Evolutionary conservation across 192 early-diverging fungal genomes (phyloP).

Genomic region (Coemansia sp.): DNA sequence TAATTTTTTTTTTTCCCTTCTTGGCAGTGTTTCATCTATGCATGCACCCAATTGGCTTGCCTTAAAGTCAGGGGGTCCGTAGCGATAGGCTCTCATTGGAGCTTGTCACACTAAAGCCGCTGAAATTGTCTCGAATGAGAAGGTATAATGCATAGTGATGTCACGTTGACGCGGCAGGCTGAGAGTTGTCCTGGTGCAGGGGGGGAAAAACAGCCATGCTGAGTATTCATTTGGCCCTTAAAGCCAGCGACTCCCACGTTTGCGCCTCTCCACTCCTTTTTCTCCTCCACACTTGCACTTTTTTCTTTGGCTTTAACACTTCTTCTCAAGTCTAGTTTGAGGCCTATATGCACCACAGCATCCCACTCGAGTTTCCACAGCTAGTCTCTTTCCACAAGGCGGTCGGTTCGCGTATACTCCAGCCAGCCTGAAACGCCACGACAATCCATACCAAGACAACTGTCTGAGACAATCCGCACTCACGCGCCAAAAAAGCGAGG

Average conservation of each 20-base stretch:
- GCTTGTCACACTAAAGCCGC: not conserved
- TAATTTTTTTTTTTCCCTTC: too few species aligned
- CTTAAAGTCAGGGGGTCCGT: not conserved
- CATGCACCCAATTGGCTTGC: not conserved
- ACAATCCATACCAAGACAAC: not conserved
- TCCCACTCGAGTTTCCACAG: not conserved
- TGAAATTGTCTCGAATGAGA: not conserved
- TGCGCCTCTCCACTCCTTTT: not conserved
- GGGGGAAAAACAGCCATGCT: not conserved
- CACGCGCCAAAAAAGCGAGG: not conserved
- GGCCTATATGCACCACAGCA: not conserved
- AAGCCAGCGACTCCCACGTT: not conserved
- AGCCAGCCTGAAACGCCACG: not conserved
- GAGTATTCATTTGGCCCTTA: not conserved
- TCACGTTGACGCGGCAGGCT: not conserved
- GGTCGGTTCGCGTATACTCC: not conserved
- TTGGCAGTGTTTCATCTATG: not conserved
- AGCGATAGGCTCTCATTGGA: not conserved
- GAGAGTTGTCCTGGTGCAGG: slow-evolving; percentile 2
- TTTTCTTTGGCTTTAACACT: not conserved
- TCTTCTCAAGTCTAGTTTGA: not conserved
- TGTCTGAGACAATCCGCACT: not conserved
- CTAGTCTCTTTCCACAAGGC: not conserved
- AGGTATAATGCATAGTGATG: not conserved
- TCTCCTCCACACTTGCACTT: not conserved